Evolutionary conservation across 2,329 filamentous ascomycete species (phyloP), one percentile per base, ranked within the genome.

Genomic region (Microsporum ferrugineum): DNA sequence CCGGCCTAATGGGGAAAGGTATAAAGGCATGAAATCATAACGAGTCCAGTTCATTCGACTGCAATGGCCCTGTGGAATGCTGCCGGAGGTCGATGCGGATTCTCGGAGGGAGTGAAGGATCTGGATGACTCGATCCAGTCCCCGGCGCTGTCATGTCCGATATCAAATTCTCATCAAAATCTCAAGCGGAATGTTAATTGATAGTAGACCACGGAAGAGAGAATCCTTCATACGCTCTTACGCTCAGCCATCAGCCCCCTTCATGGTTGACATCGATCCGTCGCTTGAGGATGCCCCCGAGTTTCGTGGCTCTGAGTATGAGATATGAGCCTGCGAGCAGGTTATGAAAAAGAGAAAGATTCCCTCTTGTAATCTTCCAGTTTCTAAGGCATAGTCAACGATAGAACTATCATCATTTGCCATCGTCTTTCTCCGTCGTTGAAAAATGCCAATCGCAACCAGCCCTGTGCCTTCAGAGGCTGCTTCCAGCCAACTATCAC

Each of bases 401-500:
- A 39, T 12, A 39, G 38, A 7, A 39, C 1, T 12, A 12, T 12
- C 8, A 10, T 39, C 38, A 39, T 39, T 23, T 23, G 17, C 17
- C 38, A 12, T 7, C 38, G 14, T 39, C 38, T 12, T 39, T 12
- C 14, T 39, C 38, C 8, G 8, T 6, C 14, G 5, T 39, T 39
- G 8, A 10, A 39, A 39, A 12, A 39, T 39, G 38, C 38, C 38
- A 39, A 39, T 39, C 8, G 38, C 38, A 39, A 39, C 38, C 4
- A 39, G 38, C 38, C 38, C 38, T 12, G 8, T 12, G 8, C 38
- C 38, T 10, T 67, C 64, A 64, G 65, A 68, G 76, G 66, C 67
- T 91, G 91, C 88, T 82, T 87, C 72, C 74, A 85, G 68, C 86
- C 88, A 39, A 12, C 38, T 39, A 7, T 39, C 8, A 1, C 14